These are phyloP conservation scores for Apophysomyces trapeziformis DNA, from an alignment of 371 early-diverging fungal genomes.

Conservation along the genomic window DNA sequence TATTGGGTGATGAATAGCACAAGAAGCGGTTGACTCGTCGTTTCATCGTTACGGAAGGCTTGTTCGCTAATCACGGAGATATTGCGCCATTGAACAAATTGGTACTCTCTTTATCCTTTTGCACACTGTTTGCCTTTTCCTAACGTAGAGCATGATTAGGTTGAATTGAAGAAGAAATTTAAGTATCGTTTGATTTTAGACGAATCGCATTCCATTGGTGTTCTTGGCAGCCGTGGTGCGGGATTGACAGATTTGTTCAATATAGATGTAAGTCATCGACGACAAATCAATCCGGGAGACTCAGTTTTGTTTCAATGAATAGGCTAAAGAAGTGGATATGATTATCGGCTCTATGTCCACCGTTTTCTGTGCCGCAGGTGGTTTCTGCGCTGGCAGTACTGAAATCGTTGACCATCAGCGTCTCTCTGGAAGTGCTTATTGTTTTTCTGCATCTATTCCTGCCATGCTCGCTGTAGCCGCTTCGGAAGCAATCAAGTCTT, in stretches of 20 bases:
- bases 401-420: constrained; percentile 96
- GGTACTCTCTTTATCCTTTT: constrained; percentile 29
- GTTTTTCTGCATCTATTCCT: constrained; percentile 99
- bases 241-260: constrained; percentile 90
- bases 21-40: constrained; percentile 86
- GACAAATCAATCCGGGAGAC: background rate
- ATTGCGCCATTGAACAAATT: constrained; percentile 86
- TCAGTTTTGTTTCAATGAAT: background rate
- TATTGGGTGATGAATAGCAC: constrained; percentile 2
- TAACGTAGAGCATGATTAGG: constrained; percentile 26
- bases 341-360: constrained; percentile 91
- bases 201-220: constrained; percentile 94
- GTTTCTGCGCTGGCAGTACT: constrained; percentile 92
- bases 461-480: constrained; percentile 94
- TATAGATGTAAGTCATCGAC: constrained; percentile 53
- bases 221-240: constrained; percentile 88
- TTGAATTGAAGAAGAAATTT: constrained; percentile 93
- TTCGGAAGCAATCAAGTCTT: constrained; percentile 80
- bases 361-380: constrained; percentile 90
- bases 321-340: constrained; percentile 90
- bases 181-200: constrained; percentile 98
- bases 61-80: constrained; percentile 95
- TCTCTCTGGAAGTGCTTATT: constrained; percentile 93
- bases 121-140: background rate
- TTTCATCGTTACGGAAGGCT: constrained; percentile 97